Evolutionary conservation across 805 yeast genomes (phyloP), one percentile per base, ranked within the genome.

Genomic region (Torulaspora maleeae): DNA sequence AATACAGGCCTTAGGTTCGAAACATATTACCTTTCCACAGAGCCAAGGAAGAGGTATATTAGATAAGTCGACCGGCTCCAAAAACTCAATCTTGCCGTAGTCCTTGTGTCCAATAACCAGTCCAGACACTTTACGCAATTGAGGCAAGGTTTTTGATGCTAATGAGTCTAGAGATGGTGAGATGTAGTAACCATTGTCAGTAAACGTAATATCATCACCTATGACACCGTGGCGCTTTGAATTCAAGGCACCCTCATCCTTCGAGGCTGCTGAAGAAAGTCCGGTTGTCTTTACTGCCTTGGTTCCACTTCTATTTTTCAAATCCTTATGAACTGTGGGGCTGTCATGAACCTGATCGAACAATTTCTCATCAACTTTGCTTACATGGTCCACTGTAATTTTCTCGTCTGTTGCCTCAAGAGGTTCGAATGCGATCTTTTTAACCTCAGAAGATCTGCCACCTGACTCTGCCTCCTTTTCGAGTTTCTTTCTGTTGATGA

Each of bases 171-270:
- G 59, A 2, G 88, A 72, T 13, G 99, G 99, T 5, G 86, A 78
- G 43, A 82, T 83, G 86, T 93, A 93, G 67, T 90, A 93, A 5
- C 90, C 96, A 39, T 84, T 78, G 11, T 80, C 81, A 41, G 83
- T 78, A 24, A 73, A 72, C 35, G 76, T 70, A 36, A 70, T 68
- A 36, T 73, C 73, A 37, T 71, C 75, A 1, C 61, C 60, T 5
- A 52, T 51, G 25, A 59, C 56, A 12, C 60, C 62, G 13, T 44
- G 51, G 9, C 53, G 46, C 15, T 44, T 49, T 11, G 32, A 30
- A 10, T 22, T 16, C 16, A 16, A 17, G 16, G 20, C 46, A 17
- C 17, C 35, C n/a, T 34, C 45, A 5, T 38, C 22, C 12, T 35
- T 36, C 5, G 48, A 43, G 20, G 44, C 32, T 10, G 47, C 40